Conservation (phyloP, 2,329 filamentous ascomycete species). For the Botrytis squamosa region DNA sequence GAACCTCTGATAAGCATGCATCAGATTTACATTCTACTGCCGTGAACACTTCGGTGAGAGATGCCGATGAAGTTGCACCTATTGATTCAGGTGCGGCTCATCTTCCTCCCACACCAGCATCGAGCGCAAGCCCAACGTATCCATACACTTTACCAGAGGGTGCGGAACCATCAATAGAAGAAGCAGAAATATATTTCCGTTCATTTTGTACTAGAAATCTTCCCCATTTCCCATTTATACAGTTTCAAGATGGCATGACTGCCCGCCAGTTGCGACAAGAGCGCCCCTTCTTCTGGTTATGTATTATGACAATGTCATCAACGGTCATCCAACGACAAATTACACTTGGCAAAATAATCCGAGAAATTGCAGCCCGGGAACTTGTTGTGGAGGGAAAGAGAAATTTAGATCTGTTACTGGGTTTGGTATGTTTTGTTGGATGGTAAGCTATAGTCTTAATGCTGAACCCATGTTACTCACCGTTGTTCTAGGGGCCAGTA, state of each 20-base stretch:
- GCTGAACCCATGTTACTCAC: neutral
- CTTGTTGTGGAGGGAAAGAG: constrained; percentile 50
- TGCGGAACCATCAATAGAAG: constrained; percentile 32
- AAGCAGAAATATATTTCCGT: constrained; percentile 44
- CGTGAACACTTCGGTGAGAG: neutral
- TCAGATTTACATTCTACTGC: neutral
- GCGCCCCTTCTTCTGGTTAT: constrained; percentile 52
- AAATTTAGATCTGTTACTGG: constrained; percentile 37
- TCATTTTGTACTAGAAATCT: constrained; percentile 47
- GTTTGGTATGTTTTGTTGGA: constrained; percentile 9
- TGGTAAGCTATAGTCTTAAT: neutral
- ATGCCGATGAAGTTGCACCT: neutral
- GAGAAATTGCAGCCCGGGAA: constrained; percentile 46
- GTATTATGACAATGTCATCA: constrained; percentile 49
- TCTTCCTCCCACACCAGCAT: constrained; percentile 5
- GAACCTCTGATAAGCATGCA: neutral
- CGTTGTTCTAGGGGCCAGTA: neutral
- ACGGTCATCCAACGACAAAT: constrained; percentile 45
- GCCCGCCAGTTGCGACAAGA: constrained; percentile 43
- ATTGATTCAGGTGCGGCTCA: neutral
- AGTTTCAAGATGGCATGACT: constrained; percentile 42
- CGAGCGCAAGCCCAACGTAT: neutral
- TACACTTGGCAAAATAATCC: constrained; percentile 44
- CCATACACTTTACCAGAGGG: constrained; percentile 6
- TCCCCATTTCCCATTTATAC: constrained; percentile 48